These are phyloP conservation scores for Saussurea involucrata DNA, from an alignment of 129 eudicot species.

Conservation along the genomic window DNA sequence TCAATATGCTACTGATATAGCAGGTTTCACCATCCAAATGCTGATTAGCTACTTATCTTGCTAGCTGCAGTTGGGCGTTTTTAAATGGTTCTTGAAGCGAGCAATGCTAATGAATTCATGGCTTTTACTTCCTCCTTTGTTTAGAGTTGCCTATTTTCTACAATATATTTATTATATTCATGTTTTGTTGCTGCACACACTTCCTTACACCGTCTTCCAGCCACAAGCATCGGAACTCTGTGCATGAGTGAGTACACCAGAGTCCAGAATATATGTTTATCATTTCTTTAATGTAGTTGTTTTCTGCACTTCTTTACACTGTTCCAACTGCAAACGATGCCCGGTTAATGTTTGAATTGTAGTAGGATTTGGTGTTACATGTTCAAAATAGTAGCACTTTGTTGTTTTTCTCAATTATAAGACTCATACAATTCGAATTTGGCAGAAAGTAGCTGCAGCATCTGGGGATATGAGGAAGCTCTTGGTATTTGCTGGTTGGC, in stretches of 20 bases:
- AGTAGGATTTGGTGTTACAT: neutral
- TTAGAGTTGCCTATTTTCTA: neutral
- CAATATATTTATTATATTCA: neutral
- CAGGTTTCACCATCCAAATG: too few relatives aligned
- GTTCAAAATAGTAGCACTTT: neutral
- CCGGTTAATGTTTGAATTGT: neutral
- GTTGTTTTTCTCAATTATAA: neutral
- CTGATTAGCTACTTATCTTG: too few relatives aligned
- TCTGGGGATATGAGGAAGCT: constrained; percentile 99
- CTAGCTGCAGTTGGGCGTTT: too few relatives aligned
- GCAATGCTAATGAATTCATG: neutral
- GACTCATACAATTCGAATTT: neutral
- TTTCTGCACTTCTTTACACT: neutral
- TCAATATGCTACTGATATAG: too few relatives aligned
- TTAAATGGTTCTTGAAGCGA: neutral
- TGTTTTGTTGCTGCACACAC: constrained; percentile 47
- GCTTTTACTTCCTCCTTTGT: neutral
- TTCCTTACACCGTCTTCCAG: constrained; percentile 75
- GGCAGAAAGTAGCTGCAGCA: constrained; percentile 96
- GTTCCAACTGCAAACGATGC: neutral
- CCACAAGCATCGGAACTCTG: constrained; percentile 94
- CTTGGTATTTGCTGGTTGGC: constrained; percentile 90
- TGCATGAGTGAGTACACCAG: constrained; percentile 66
- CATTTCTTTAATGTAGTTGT: neutral
- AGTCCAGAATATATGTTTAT: neutral